Percentiles rank a stretch among this genome's conserved stretches.
Conservation (phyloP, 2,329 filamentous ascomycete species). For the Alternaria arbusti region DNA sequence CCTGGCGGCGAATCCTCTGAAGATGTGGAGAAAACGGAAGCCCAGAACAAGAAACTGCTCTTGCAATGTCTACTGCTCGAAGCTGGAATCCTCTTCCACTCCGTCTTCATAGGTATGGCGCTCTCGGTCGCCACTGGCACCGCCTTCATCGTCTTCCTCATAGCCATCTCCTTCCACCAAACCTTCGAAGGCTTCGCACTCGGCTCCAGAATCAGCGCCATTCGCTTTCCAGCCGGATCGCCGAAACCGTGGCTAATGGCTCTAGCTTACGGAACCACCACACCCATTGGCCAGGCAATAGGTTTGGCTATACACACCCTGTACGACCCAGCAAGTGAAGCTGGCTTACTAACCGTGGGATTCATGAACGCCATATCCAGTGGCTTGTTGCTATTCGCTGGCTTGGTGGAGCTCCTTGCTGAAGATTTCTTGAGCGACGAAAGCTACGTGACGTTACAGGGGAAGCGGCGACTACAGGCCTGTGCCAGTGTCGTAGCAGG, state of each 20-base stretch:
- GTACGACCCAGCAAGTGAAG: constrained; percentile 57
- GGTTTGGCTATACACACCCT: constrained; percentile 58
- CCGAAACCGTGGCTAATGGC: constrained; percentile 76
- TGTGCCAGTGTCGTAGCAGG: constrained; percentile 67
- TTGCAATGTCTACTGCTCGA: constrained; percentile 78
- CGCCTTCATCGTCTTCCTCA: constrained; percentile 69
- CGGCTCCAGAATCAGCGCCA: constrained; percentile 72
- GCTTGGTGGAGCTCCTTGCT: constrained; percentile 57
- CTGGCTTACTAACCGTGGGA: constrained; percentile 57
- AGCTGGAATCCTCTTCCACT: constrained; percentile 80
- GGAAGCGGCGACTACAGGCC: constrained; percentile 65
- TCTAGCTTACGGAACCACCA: constrained; percentile 66
- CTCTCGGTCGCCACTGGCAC: constrained; percentile 70
- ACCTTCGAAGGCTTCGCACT: constrained; percentile 74
- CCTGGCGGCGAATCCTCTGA: constrained; percentile 19
- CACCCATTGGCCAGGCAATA: constrained; percentile 58
- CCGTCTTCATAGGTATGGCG: constrained; percentile 77
- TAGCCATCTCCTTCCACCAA: constrained; percentile 76
- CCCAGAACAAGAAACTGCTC: constrained; percentile 65
- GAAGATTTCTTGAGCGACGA: constrained; percentile 66
- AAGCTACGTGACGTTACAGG: constrained; percentile 66
- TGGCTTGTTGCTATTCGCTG: constrained; percentile 57
- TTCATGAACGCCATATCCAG: constrained; percentile 59
- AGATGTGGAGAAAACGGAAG: constrained; percentile 44
- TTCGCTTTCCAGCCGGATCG: constrained; percentile 73